Conservation (phyloP, 106 monocot species). For the Alisma plantagoaquatica region DNA sequence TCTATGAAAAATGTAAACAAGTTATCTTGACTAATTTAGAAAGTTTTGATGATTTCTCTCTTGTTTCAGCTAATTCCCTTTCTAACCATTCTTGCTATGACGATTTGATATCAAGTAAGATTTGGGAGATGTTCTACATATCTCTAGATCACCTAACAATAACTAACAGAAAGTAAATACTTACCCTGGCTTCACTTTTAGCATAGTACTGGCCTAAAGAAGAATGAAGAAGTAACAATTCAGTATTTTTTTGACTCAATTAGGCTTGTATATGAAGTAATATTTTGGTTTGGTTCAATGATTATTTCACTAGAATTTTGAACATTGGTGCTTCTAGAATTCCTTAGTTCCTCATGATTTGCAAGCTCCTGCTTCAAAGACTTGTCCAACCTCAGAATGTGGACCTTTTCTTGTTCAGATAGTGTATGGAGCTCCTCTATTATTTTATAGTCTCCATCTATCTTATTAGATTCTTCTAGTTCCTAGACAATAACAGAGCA, state of each 20-base stretch:
- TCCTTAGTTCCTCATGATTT: slow-evolving; percentile 43
- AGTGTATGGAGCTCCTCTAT: slow-evolving; percentile 68
- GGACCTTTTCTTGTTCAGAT: slow-evolving; percentile 49
- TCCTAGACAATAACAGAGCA: slow-evolving; percentile 65
- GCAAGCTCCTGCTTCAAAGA: slow-evolving; percentile 50
- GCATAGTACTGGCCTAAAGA: slow-evolving; percentile 97
- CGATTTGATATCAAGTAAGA: too few species aligned
- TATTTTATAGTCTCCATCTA: slow-evolving; percentile 85
- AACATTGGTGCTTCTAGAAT: slow-evolving; percentile 35
- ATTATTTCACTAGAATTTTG: slow-evolving; percentile 56
- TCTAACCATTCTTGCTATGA: slow-evolving; percentile 78
- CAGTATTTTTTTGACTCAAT: slow-evolving; percentile 70
- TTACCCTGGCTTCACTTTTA: slow-evolving; percentile 92
- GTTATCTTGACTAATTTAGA: slow-evolving; percentile 66
- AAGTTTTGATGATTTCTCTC: slow-evolving; percentile 55
- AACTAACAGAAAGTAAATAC: too few species aligned
- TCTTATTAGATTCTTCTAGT: slow-evolving; percentile 87
- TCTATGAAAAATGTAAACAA: neutral
- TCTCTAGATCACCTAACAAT: too few species aligned
- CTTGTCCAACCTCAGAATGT: slow-evolving; percentile 67
- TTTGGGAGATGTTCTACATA: too few species aligned
- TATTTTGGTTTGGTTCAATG: slow-evolving; percentile 43
- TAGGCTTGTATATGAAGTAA: slow-evolving; percentile 38
- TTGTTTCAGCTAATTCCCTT: slow-evolving; percentile 53
- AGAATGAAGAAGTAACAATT: slow-evolving; percentile 85